Percentiles rank a stretch among this genome's conserved stretches.
These are phyloP conservation scores for Backusella luteola DNA, from an alignment of 192 early-diverging fungal genomes.

Conservation along the genomic window DNA sequence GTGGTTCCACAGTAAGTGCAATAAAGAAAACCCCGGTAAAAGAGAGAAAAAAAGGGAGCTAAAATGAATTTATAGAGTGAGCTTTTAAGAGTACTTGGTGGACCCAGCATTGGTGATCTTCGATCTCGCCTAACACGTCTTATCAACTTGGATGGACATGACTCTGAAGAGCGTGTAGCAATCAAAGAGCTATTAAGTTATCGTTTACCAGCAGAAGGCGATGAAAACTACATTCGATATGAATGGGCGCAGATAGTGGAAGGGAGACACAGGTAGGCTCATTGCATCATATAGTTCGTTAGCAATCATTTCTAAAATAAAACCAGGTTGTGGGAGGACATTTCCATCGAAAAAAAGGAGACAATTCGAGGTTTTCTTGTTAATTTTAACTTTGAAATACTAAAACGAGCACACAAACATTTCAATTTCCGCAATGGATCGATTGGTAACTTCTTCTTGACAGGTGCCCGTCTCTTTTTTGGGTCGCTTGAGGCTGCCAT, in stretches of 20 bases:
- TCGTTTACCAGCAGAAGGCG: constrained; percentile 57
- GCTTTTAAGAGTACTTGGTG: constrained; percentile 70
- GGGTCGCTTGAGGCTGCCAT: constrained; percentile 67
- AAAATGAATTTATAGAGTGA: constrained; percentile 45
- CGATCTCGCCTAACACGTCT: constrained; percentile 64
- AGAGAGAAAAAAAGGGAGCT: neutral
- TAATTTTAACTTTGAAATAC: constrained; percentile 64
- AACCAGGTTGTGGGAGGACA: constrained; percentile 46
- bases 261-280: constrained; percentile 61
- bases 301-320: neutral
- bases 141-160: constrained; percentile 53
- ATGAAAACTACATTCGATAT: constrained; percentile 56
- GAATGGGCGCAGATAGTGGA: constrained; percentile 77
- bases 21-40: neutral
- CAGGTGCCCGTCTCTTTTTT: constrained; percentile 75
- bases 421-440: constrained; percentile 75
- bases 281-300: neutral
- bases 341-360: constrained; percentile 56
- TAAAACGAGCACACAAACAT: constrained; percentile 56
- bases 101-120: constrained; percentile 76
- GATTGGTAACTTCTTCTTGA: constrained; percentile 81
- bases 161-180: constrained; percentile 54
- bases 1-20: constrained; percentile 48
- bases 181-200: constrained; percentile 70
- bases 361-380: constrained; percentile 73